Conservation (phyloP, 2,329 filamentous ascomycete genomes). For the Tolypocladium amazonense region DNA sequence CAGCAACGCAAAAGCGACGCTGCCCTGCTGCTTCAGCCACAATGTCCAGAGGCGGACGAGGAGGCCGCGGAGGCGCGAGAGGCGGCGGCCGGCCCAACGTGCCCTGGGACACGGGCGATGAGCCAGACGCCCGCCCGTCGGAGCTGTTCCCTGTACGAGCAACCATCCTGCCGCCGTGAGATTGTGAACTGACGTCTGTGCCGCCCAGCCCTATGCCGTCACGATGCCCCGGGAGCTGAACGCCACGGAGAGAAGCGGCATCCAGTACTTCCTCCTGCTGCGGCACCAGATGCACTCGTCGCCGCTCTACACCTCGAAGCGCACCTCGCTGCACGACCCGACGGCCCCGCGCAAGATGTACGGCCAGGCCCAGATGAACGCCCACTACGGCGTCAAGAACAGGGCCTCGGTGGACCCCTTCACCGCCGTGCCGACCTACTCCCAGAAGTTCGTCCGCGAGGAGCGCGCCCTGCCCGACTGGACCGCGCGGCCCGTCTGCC, state of each 20-base stretch:
- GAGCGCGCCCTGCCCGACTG: slow-evolving; percentile 45
- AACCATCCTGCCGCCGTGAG: not conserved
- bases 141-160: slow-evolving; percentile 45
- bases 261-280: slow-evolving; percentile 43
- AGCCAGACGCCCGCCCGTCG: slow-evolving; percentile 45
- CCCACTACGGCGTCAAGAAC: slow-evolving; percentile 42
- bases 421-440: slow-evolving; percentile 47
- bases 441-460: slow-evolving; percentile 40
- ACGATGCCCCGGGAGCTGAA: slow-evolving; percentile 33
- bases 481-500: slow-evolving; percentile 35
- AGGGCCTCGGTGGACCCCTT: slow-evolving; percentile 48
- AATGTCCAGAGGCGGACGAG: slow-evolving; percentile 45
- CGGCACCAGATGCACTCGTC: slow-evolving; percentile 45
- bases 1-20: not conserved
- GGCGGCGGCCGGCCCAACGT: slow-evolving; percentile 35
- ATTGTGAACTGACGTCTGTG: not conserved
- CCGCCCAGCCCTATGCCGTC: slow-evolving; percentile 35
- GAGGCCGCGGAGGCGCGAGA: slow-evolving; percentile 36
- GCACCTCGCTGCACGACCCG: slow-evolving; percentile 28
- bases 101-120: slow-evolving; percentile 42
- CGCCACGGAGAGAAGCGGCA: slow-evolving; percentile 31
- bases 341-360: slow-evolving; percentile 32
- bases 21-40: not conserved
- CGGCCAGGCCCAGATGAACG: slow-evolving; percentile 48
- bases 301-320: slow-evolving; percentile 46